A percentile compares a stretch with the other conserved stretches of the same genome.
Conservation (phyloP, 2,329 filamentous ascomycete genomes). For the Pseudogymnoascus sp. region DNA sequence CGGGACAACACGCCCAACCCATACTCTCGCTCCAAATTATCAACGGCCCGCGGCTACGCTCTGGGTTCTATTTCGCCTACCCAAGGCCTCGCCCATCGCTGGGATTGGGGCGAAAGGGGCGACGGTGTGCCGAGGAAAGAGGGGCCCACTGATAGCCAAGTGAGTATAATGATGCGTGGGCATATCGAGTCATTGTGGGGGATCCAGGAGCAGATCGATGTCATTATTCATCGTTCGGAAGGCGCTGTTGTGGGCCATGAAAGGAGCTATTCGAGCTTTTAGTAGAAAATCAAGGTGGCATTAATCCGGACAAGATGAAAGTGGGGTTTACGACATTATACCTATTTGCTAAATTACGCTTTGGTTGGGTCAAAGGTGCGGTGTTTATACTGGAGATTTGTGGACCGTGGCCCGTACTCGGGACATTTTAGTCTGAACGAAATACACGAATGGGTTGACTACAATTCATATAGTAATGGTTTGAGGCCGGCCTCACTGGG, state of each 20-base stretch:
- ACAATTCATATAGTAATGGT: too few species aligned
- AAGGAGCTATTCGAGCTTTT: not conserved
- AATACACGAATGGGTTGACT: too few species aligned
- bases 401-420: not conserved
- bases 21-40: not conserved
- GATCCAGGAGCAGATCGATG: not conserved
- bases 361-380: not conserved
- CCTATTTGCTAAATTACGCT: not conserved
- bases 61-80: not conserved
- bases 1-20: not conserved
- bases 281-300: not conserved
- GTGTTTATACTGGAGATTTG: not conserved
- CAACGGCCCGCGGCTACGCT: not conserved
- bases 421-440: too few species aligned
- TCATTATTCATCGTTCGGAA: not conserved
- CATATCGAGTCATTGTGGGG: not conserved
- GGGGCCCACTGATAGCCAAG: not conserved
- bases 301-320: not conserved
- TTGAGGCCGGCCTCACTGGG: too few species aligned
- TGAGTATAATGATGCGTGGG: not conserved
- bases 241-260: not conserved
- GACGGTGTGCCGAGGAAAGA: not conserved
- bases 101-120: not conserved
- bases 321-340: not conserved
- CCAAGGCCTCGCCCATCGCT: not conserved